Evolutionary conservation across 306 rosid genomes (phyloP), one percentile per base, ranked within the genome.

Genomic region (Amphicarpaea edgeworthii): DNA sequence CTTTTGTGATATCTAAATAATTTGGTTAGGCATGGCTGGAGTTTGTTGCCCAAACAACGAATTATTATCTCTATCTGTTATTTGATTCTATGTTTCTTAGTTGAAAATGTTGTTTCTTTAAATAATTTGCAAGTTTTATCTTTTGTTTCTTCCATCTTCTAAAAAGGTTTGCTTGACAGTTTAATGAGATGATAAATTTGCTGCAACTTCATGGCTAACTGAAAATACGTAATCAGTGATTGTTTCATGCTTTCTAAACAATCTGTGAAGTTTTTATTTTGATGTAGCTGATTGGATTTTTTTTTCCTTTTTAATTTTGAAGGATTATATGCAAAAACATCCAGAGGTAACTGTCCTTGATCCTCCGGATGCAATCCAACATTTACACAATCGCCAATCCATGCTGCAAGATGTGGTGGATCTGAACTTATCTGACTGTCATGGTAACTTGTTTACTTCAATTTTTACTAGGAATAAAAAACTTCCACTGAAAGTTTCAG

Each of bases 381-480:
- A 64, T 45, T 75, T 87, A 59, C 85, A 80, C 79, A 87, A 87
- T 43, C 91, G 91, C 70, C 85, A 87, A 67, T 84, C 88, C 76
- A 84, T 87, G 91, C 88, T 84, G 68, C 85, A 84, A 83, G 66
- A 51, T 73, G 91, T 87, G 87, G 87, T 58, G 73, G 88, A 84
- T 58, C 58, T 87, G 19, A 85, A 85, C 74, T 79, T 87, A 62
- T 79, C 77, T 14, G 88, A 84, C 34, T 77, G 83, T 79, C 63
- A 82, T 42, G 91, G 91, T 84, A 87, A 77, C 50, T 49, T 75
- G 37, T 64, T 81, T 34, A 70, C 61, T 12, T 49, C 38, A 59
- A 8, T 59, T 60, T 67, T 60, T 67, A 21, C 38, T 7, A 58
- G 43, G 43, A 59, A 8, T 12, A 40, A 40, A 3, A 71, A 28